A percentile compares a stretch with the other conserved stretches of the same genome.
These are phyloP conservation scores for Hyparrhenia diplandra DNA, from an alignment of 176 grass and related monocot genomes.

Conservation along the genomic window DNA sequence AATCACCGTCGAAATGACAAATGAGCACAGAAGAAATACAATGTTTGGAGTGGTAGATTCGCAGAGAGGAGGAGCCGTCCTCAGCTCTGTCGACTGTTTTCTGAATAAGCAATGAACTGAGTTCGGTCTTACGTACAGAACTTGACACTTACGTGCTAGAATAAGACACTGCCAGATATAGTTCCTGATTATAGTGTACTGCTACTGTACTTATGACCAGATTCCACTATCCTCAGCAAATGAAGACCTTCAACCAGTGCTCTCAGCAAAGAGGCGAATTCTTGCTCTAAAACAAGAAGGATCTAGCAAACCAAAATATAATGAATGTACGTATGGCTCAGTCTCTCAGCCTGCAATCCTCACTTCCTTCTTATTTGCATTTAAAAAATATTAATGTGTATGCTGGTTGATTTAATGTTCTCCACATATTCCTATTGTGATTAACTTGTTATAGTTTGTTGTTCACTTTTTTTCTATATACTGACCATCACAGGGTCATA, in stretches of 20 bases:
- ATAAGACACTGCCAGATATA: neutral
- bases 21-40: neutral
- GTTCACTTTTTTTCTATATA: neutral
- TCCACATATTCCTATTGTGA: neutral
- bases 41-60: neutral
- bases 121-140: neutral
- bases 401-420: neutral
- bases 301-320: conserved; percentile 91
- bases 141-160: neutral
- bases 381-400: neutral
- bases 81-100: neutral
- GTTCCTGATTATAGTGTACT: conserved; percentile 16
- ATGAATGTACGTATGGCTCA: conserved; percentile 62
- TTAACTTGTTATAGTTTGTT: neutral
- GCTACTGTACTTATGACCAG: conserved; percentile 49
- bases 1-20: neutral
- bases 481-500: conserved; percentile 1
- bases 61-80: neutral
- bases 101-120: neutral
- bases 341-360: neutral
- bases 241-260: conserved; percentile 69
- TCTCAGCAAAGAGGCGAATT: conserved; percentile 71
- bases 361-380: neutral
- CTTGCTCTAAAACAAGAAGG: conserved; percentile 95
- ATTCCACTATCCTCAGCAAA: conserved; percentile 86